Evolutionary conservation across 495 filamentous ascomycete genomes (phyloP).

Genomic region (Chaetomium cochliodes): DNA sequence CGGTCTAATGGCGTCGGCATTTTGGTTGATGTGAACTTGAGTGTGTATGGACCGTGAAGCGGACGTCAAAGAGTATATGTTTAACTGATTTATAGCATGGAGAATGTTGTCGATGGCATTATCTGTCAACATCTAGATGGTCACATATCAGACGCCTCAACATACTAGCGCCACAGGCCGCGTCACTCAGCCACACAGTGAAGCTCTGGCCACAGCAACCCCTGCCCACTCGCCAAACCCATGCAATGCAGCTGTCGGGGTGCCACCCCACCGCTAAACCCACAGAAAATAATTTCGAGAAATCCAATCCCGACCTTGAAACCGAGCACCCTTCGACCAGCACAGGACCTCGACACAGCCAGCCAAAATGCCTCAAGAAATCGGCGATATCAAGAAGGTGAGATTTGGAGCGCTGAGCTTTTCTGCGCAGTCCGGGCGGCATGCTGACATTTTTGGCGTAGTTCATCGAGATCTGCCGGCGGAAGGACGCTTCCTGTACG

Average conservation of each 20-base stretch:
- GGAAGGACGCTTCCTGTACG: conserved; percentile 96
- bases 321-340: conserved; percentile 32
- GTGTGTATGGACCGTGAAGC: not conserved
- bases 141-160: not conserved
- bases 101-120: not conserved
- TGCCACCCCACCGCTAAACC: conserved; percentile 26
- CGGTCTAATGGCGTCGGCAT: conserved; percentile 77
- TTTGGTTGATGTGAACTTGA: conserved; percentile 21
- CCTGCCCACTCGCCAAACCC: conserved; percentile 7
- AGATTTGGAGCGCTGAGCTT: not conserved
- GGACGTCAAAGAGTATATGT: not conserved
- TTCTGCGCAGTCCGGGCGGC: conserved; percentile 1
- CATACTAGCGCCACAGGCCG: conserved; percentile 24
- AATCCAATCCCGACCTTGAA: conserved; percentile 33
- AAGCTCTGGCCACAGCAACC: conserved; percentile 20
- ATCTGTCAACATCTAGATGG: conserved; percentile 7
- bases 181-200: conserved; percentile 26
- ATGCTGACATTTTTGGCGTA: conserved; percentile 47
- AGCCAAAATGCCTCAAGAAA: conserved; percentile 90
- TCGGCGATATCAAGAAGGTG: conserved; percentile 93
- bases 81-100: not conserved
- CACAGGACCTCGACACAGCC: conserved; percentile 36
- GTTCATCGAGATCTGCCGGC: conserved; percentile 99
- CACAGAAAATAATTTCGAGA: conserved; percentile 40
- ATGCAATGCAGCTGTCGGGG: conserved; percentile 17